Conservation (phyloP, 208 protist genomes). For the Lotmaria passim region DNA sequence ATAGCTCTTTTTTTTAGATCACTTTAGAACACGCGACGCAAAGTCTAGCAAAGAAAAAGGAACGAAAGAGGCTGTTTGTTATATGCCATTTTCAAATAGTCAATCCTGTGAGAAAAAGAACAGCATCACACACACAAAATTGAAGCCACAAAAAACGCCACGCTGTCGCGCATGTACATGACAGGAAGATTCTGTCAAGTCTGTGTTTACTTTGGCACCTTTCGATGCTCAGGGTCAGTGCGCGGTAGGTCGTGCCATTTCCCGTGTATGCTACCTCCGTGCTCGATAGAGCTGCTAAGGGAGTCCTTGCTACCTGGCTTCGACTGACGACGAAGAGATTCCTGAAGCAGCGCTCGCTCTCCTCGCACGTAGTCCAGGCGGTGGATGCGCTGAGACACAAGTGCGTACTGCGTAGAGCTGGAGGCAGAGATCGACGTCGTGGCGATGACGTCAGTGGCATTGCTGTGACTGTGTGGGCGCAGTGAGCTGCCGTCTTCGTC, state of each 20-base stretch:
- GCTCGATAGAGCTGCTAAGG: not conserved
- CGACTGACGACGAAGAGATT: not conserved
- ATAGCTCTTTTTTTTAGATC: too few species aligned
- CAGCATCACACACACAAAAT: too few species aligned
- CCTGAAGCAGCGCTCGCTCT: slow-evolving; percentile 30
- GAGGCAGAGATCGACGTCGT: not conserved
- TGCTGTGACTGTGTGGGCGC: not conserved
- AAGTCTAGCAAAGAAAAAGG: too few species aligned
- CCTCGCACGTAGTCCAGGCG: slow-evolving; percentile 49
- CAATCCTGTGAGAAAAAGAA: too few species aligned
- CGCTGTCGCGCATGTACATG: too few species aligned
- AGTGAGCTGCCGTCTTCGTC: slow-evolving; percentile 26
- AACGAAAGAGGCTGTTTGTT: too few species aligned
- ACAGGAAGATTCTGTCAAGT: too few species aligned
- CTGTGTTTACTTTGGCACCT: too few species aligned
- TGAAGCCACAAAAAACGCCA: too few species aligned
- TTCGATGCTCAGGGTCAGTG: not conserved
- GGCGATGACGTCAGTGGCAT: not conserved
- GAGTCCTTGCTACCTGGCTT: not conserved
- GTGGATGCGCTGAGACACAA: slow-evolving; percentile 34
- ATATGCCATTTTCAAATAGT: too few species aligned
- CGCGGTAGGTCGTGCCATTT: slow-evolving; percentile 1
- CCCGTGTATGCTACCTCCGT: not conserved
- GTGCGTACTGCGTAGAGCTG: slow-evolving; percentile 5
- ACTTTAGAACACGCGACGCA: too few species aligned